These are phyloP conservation scores for Rhododendron griersonianum DNA, from an alignment of 148 eudicot species.

Conservation along the genomic window DNA sequence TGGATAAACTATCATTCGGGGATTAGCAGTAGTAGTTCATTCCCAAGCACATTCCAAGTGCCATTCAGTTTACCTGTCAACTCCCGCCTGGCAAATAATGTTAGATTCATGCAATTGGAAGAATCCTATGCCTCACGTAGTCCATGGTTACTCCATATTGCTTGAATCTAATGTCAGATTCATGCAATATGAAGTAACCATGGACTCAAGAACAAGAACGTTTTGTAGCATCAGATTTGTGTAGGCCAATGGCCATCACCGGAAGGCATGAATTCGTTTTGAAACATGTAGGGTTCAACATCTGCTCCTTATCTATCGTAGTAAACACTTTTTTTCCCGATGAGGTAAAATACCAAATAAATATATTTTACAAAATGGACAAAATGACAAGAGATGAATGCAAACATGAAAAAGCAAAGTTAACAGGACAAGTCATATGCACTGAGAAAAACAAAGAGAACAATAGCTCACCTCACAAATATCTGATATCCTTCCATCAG, in stretches of 20 bases:
- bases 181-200: background rate
- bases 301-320: background rate
- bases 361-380: background rate
- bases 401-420: background rate
- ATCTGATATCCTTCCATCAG: slow-evolving; percentile 25
- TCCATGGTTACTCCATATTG: background rate
- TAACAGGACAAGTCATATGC: background rate
- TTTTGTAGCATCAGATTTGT: background rate
- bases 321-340: background rate
- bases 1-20: background rate
- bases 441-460: background rate
- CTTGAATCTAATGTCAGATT: background rate
- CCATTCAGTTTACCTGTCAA: background rate
- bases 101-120: background rate
- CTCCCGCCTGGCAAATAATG: background rate
- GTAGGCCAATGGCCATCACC: background rate
- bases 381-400: background rate
- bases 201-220: background rate
- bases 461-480: slow-evolving; percentile 34
- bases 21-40: background rate
- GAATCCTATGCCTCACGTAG: background rate
- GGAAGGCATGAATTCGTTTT: background rate
- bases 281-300: background rate
- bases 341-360: background rate
- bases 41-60: background rate